A percentile compares a stretch with the other conserved stretches of the same genome.
Conservation (phyloP, 495 filamentous ascomycete species). For the Penicillium flavigenum region DNA sequence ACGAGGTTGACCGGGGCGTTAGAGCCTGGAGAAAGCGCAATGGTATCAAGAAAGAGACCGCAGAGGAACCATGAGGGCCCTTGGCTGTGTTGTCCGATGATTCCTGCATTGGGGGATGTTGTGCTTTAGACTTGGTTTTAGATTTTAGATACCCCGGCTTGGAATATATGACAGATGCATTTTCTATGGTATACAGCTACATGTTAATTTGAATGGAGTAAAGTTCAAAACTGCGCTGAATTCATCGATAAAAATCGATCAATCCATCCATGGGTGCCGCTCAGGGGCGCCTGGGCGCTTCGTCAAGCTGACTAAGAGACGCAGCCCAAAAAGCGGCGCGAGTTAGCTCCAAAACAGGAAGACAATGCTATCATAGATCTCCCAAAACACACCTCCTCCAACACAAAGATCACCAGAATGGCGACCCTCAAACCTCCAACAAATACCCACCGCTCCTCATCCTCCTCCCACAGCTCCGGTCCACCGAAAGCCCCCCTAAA, state of each 20-base stretch:
- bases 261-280: background rate
- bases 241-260: background rate
- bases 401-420: constrained; percentile 17
- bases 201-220: no score
- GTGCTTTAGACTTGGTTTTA: background rate
- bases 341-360: background rate
- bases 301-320: background rate
- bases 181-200: background rate
- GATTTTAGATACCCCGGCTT: constrained; percentile 1
- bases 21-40: constrained; percentile 77
- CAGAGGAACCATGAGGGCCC: constrained; percentile 6
- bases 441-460: constrained; percentile 28
- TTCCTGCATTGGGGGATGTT: background rate
- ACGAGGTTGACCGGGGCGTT: constrained; percentile 78
- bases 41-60: constrained; percentile 42
- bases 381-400: constrained; percentile 5
- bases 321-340: background rate
- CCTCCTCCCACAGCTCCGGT: constrained; percentile 23
- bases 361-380: constrained; percentile 4
- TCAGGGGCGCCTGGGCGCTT: background rate
- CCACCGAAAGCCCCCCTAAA: constrained; percentile 58
- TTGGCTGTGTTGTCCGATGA: background rate
- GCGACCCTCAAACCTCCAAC: constrained; percentile 32
- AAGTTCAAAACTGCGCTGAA: background rate
- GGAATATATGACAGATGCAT: background rate